phyloP scores from a whole-genome alignment of 2,329 filamentous ascomycete genomes.

The Teratosphaeria viscida region DNA sequence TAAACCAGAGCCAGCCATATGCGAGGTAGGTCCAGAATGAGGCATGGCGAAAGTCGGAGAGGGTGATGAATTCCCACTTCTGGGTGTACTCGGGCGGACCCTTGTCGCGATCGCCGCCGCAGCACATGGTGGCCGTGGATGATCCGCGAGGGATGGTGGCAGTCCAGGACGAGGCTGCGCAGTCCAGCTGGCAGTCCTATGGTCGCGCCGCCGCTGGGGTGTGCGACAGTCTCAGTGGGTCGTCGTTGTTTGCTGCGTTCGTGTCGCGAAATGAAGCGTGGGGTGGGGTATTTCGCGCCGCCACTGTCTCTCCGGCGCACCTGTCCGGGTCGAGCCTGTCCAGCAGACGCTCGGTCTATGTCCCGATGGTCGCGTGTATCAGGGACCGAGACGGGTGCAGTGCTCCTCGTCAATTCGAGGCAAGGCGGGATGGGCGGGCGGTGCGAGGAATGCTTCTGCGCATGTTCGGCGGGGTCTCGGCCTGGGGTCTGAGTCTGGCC shows the following conservation, averaged over 20 bases:
- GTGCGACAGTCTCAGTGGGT: neutral
- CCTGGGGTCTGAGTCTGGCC: too few species aligned
- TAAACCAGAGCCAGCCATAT: constrained; percentile 76
- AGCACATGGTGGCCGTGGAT: constrained; percentile 22
- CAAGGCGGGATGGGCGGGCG: neutral
- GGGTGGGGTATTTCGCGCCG: neutral
- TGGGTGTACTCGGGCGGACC: constrained; percentile 34
- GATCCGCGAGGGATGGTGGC: neutral
- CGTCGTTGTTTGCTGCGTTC: neutral
- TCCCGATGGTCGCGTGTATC: neutral
- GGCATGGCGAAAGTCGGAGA: constrained; percentile 68
- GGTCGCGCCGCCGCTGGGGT: neutral
- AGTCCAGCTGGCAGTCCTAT: neutral
- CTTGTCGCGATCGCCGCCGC: constrained; percentile 26
- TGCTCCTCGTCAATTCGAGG: neutral
- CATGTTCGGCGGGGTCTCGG: neutral
- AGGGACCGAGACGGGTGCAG: neutral
- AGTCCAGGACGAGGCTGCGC: neutral
- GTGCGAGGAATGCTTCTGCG: neutral
- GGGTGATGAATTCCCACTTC: constrained; percentile 80
- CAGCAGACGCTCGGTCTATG: neutral
- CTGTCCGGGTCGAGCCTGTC: neutral
- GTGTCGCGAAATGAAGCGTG: neutral
- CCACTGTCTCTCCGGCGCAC: neutral
- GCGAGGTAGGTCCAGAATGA: constrained; percentile 69